Conservation (phyloP, 192 early-diverging fungal genomes). For the Pilaira anomala region DNA sequence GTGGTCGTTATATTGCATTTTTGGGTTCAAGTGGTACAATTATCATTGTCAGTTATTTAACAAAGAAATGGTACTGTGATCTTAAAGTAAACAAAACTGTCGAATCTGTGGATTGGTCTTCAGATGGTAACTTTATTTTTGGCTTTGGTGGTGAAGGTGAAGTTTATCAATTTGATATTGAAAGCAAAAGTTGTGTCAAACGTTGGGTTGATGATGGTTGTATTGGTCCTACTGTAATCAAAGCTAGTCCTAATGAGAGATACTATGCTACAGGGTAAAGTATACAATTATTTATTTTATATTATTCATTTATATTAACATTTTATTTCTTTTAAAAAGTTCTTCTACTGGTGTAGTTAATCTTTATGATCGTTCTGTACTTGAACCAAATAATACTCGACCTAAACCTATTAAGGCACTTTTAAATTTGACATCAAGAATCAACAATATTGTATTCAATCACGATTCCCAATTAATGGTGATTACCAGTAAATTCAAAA, state of each 20-base stretch:
- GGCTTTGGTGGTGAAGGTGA: conserved; percentile 79
- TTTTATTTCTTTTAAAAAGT: conserved; percentile 44
- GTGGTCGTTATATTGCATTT: conserved; percentile 75
- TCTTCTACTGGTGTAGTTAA: conserved; percentile 87
- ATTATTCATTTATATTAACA: conserved; percentile 2
- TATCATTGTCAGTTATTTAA: conserved; percentile 67
- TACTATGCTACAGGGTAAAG: conserved; percentile 86
- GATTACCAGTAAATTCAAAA: conserved; percentile 68
- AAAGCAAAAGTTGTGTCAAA: conserved; percentile 67
- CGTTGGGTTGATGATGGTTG: conserved; percentile 80
- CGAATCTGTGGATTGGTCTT: conserved; percentile 69
- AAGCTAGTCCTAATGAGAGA: conserved; percentile 66
- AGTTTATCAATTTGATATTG: conserved; percentile 88
- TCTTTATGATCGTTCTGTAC: conserved; percentile 66
- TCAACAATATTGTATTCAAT: conserved; percentile 75
- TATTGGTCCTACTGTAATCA: conserved; percentile 70
- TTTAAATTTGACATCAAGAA: conserved; percentile 81
- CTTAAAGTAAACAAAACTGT: conserved; percentile 89
- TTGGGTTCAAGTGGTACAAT: conserved; percentile 79
- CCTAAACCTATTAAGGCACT: conserved; percentile 75
- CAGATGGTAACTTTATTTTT: conserved; percentile 75
- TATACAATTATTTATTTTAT: conserved; percentile 1
- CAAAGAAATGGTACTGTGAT: conserved; percentile 87
- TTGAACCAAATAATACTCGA: conserved; percentile 38
- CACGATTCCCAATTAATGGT: conserved; percentile 82